A percentile compares a stretch with the other conserved stretches of the same genome.
These are phyloP conservation scores for Ophiocytium majus DNA, from an alignment of 352 stramenopile species.

Conservation along the genomic window DNA sequence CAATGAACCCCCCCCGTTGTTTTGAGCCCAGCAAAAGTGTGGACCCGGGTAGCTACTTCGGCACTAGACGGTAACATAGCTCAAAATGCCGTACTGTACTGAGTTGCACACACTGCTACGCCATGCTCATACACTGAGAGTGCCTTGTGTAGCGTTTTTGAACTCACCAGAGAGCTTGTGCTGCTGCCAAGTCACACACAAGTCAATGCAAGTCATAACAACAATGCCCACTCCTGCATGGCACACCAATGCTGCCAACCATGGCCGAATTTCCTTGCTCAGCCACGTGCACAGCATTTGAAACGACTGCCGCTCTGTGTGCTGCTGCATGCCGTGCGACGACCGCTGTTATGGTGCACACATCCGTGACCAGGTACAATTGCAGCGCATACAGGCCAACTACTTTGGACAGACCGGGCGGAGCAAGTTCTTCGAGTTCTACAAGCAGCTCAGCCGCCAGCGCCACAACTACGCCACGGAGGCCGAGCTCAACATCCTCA, in stretches of 20 bases:
- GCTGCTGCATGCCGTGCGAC: neutral
- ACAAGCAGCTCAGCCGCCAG: slow-evolving; percentile 26
- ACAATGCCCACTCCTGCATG: no score
- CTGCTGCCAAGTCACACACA: neutral
- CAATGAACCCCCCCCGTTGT: no score
- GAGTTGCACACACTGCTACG: no score
- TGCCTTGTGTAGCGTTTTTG: no score
- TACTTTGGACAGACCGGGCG: slow-evolving; percentile 29
- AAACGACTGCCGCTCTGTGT: neutral
- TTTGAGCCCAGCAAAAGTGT: no score
- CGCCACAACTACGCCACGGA: slow-evolving; percentile 7
- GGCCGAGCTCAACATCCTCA: slow-evolving; percentile 4
- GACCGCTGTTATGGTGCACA: no score
- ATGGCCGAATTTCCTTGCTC: neutral
- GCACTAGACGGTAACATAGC: no score
- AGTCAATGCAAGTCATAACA: neutral
- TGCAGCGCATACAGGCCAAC: slow-evolving; percentile 14
- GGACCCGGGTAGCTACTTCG: no score
- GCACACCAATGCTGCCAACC: neutral
- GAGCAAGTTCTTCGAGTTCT: slow-evolving; percentile 32
- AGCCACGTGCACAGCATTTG: no score
- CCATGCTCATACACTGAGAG: no score
- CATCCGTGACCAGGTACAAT: slow-evolving; percentile 13
- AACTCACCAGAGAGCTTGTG: no score
- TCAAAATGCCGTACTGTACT: no score